These are phyloP conservation scores for Ceratocystis colombiana DNA, from an alignment of 2,329 filamentous ascomycete species.

Conservation along the genomic window DNA sequence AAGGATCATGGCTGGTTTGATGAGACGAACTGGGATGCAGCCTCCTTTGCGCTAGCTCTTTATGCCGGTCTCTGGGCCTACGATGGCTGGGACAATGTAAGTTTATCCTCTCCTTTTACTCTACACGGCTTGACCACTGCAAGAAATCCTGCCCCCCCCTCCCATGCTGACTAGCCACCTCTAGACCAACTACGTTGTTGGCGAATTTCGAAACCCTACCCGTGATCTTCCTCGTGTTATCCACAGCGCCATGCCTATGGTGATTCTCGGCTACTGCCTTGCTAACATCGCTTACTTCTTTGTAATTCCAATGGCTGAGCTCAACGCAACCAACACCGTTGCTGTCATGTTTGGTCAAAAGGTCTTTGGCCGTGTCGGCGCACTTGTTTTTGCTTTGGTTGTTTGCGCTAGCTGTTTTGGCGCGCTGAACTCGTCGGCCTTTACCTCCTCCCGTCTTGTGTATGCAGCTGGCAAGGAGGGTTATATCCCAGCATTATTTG, in stretches of 20 bases:
- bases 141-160: not conserved
- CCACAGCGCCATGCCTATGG: slow-evolving; percentile 89
- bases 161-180: slow-evolving; percentile 27
- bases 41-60: slow-evolving; percentile 82
- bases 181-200: slow-evolving; percentile 73
- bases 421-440: slow-evolving; percentile 85
- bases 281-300: slow-evolving; percentile 93
- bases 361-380: slow-evolving; percentile 77
- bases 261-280: slow-evolving; percentile 80
- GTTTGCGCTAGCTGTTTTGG: slow-evolving; percentile 90
- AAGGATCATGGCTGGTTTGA: slow-evolving; percentile 82
- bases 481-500: slow-evolving; percentile 76
- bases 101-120: slow-evolving; percentile 32
- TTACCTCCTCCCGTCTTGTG: slow-evolving; percentile 82
- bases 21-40: slow-evolving; percentile 67
- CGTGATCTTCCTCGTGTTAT: slow-evolving; percentile 89
- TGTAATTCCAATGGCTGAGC: slow-evolving; percentile 68
- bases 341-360: slow-evolving; percentile 85
- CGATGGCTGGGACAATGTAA: slow-evolving; percentile 96
- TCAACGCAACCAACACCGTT: slow-evolving; percentile 88
- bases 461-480: slow-evolving; percentile 94
- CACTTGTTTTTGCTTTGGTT: slow-evolving; percentile 74
- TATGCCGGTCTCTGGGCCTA: slow-evolving; percentile 97
- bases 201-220: slow-evolving; percentile 85
- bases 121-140: not conserved